Percentiles rank a stretch among this genome's conserved stretches.
Conservation (phyloP, 768 basidiomycete genomes). For the Coprinellus micaceus region DNA sequence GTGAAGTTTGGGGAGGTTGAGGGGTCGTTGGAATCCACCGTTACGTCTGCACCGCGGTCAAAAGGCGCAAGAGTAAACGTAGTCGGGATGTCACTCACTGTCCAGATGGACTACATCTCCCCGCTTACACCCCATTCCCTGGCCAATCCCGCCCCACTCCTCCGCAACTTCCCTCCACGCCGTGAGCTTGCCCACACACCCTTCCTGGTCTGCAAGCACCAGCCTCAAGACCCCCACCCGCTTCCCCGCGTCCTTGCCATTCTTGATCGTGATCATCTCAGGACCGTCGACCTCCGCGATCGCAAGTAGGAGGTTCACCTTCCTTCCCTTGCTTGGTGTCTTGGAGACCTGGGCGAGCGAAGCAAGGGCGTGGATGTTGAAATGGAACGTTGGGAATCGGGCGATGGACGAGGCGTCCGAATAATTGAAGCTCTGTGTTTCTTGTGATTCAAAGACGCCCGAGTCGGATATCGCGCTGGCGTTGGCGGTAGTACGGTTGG, state of each 20-base stretch:
- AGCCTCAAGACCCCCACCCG: constrained; percentile 66
- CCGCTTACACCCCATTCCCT: constrained; percentile 47
- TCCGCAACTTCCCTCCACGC: constrained; percentile 80
- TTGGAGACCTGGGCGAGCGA: constrained; percentile 39
- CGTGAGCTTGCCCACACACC: constrained; percentile 64
- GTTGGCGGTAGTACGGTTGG: background rate
- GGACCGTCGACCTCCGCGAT: constrained; percentile 77
- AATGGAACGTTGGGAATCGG: constrained; percentile 71
- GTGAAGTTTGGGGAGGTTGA: constrained; percentile 48
- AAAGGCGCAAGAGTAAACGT: background rate
- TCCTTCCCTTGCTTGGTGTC: constrained; percentile 24
- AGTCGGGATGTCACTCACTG: constrained; percentile 40
- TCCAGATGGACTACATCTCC: constrained; percentile 72
- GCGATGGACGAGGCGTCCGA: constrained; percentile 71
- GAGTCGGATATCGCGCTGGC: constrained; percentile 5
- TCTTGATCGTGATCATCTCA: constrained; percentile 62
- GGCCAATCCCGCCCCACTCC: constrained; percentile 53
- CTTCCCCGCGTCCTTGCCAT: constrained; percentile 65
- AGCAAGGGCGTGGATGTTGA: constrained; percentile 59
- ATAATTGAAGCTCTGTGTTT: constrained; percentile 45
- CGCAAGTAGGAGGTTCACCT: constrained; percentile 55
- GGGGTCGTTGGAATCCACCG: constrained; percentile 43
- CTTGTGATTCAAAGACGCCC: constrained; percentile 16
- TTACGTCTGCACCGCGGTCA: constrained; percentile 42
- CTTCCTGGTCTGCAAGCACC: constrained; percentile 71